Evolutionary conservation across 768 basidiomycete species (phyloP).

Genomic region (Nidula microcarpa): DNA sequence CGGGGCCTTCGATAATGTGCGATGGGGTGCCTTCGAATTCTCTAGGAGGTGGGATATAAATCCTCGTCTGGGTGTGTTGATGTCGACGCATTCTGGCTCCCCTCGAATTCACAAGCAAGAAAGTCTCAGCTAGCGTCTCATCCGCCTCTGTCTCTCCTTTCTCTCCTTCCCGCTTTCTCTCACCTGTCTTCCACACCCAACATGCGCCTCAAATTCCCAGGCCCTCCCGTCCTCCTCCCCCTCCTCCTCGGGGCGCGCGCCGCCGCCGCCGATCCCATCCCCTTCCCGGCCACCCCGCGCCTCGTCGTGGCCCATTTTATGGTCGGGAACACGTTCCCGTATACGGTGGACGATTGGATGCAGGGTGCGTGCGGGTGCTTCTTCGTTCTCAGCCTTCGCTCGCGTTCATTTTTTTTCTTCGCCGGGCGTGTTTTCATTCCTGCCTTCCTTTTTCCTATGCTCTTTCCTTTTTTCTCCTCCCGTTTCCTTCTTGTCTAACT

Average conservation of each 20-base stretch:
- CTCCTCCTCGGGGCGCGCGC: background rate
- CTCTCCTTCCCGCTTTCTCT: background rate
- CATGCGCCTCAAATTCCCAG: background rate
- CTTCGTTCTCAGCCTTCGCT: too few relatives aligned
- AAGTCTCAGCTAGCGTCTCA: too few relatives aligned
- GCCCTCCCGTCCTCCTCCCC: background rate
- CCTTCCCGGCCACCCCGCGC: constrained; percentile 13
- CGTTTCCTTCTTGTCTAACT: too few relatives aligned
- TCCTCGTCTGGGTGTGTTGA: too few relatives aligned
- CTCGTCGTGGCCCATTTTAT: constrained; percentile 55
- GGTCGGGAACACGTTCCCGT: constrained; percentile 62
- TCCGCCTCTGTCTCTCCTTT: background rate
- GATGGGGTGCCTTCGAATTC: too few relatives aligned
- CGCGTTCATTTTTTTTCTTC: background rate
- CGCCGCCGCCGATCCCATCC: background rate
- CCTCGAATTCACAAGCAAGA: too few relatives aligned
- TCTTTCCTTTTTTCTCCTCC: background rate
- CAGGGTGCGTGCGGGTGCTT: constrained; percentile 12
- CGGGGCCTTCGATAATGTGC: too few relatives aligned
- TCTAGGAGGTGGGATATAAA: too few relatives aligned
- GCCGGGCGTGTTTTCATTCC: background rate
- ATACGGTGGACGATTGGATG: constrained; percentile 44
- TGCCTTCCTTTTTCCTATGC: background rate
- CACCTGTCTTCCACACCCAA: background rate
- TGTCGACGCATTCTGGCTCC: too few relatives aligned